These are phyloP conservation scores for Sicyos baderoa DNA, from an alignment of 306 rosid species.

Conservation along the genomic window DNA sequence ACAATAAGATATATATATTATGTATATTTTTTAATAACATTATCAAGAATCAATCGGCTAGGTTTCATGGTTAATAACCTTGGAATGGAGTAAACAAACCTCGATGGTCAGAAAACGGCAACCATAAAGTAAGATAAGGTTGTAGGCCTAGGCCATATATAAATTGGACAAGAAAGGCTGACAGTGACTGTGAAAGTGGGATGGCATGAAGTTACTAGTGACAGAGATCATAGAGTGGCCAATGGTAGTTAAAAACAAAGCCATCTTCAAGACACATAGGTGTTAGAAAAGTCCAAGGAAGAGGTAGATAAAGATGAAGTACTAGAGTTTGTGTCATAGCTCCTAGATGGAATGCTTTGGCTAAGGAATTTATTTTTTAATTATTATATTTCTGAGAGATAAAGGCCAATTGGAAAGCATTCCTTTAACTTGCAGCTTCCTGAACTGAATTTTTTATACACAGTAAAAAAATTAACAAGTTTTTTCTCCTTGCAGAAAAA, in stretches of 20 bases:
- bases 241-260: neutral
- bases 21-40: no score
- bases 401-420: neutral
- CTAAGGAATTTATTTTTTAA: neutral
- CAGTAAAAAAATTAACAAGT: neutral
- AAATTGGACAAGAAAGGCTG: no score
- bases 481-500: neutral
- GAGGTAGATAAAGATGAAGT: neutral
- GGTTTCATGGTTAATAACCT: no score
- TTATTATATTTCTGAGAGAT: neutral
- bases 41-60: no score
- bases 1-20: no score
- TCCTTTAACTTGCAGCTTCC: neutral
- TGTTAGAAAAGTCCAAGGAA: neutral
- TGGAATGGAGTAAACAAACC: no score
- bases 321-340: neutral
- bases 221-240: neutral
- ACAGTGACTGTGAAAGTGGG: neutral
- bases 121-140: no score
- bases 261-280: constrained; percentile 3
- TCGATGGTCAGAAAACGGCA: no score
- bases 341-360: neutral
- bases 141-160: no score
- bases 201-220: neutral
- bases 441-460: neutral